These are phyloP conservation scores for Mycena alexandri DNA, from an alignment of 768 basidiomycete genomes.

Conservation along the genomic window DNA sequence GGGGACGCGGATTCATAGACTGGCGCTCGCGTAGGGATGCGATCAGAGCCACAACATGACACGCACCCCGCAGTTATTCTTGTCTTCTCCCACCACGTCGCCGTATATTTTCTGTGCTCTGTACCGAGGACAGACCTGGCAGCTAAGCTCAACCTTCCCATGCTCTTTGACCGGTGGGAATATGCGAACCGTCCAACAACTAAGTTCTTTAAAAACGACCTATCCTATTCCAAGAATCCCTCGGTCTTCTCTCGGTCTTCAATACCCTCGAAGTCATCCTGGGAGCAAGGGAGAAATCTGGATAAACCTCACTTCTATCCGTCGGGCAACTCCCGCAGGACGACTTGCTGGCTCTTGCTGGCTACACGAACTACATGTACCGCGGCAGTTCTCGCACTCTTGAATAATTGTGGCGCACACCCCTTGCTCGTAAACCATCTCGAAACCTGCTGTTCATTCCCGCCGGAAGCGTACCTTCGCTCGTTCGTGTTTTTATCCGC, in stretches of 20 bases:
- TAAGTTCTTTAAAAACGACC: not conserved
- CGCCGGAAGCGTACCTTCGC: slow-evolving; percentile 6
- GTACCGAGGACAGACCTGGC: not conserved
- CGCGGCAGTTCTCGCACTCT: slow-evolving; percentile 2
- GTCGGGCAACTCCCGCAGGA: slow-evolving; percentile 12
- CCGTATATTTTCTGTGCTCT: not conserved
- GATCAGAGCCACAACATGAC: slow-evolving; percentile 9
- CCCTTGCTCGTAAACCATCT: slow-evolving; percentile 6
- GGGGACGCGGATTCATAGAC: slow-evolving; percentile 17
- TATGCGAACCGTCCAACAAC: slow-evolving; percentile 1
- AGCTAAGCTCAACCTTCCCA: slow-evolving; percentile 3
- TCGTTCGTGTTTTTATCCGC: not conserved
- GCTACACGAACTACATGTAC: too few species aligned
- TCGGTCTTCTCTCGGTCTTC: not conserved
- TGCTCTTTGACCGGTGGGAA: slow-evolving; percentile 10
- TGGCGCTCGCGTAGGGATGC: not conserved
- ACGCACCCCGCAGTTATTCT: not conserved
- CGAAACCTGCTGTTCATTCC: slow-evolving; percentile 1
- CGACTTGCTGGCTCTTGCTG: too few species aligned
- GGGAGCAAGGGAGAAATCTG: slow-evolving; percentile 5
- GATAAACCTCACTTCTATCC: slow-evolving; percentile 21
- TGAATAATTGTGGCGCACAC: slow-evolving; percentile 3
- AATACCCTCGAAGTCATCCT: not conserved
- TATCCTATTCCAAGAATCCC: not conserved
- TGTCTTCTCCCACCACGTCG: not conserved